Evolutionary conservation across 164 flowering plant genomes (phyloP).

Genomic region (Chimonanthus salicifolius): DNA sequence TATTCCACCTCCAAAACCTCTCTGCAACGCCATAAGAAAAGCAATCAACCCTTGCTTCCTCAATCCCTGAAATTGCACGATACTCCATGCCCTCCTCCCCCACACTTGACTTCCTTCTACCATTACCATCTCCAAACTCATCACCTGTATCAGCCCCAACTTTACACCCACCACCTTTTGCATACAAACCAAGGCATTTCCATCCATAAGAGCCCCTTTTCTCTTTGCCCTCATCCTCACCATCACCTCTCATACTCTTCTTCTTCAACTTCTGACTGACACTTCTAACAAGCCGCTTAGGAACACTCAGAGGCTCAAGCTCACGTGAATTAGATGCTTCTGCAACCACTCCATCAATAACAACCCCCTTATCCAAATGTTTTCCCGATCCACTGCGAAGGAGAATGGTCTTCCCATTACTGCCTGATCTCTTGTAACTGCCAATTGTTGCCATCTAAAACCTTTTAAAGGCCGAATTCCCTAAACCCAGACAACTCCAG

Average conservation of each 20-base stretch:
- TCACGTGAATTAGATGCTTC: conserved; percentile 45
- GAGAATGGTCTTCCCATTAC: conserved; percentile 12
- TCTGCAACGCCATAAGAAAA: conserved; percentile 61
- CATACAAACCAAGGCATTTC: conserved; percentile 67
- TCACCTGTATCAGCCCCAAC: conserved; percentile 81
- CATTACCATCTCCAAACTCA: conserved; percentile 46
- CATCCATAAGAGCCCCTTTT: conserved; percentile 36
- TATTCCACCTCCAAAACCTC: conserved; percentile 60
- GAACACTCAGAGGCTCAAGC: conserved; percentile 54
- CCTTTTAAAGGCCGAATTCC: neutral
- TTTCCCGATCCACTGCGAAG: conserved; percentile 10
- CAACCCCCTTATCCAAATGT: conserved; percentile 18
- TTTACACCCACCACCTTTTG: conserved; percentile 86
- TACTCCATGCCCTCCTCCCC: conserved; percentile 59
- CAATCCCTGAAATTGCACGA: conserved; percentile 44
- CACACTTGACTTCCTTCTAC: conserved; percentile 59
- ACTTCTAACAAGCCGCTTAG: conserved; percentile 63
- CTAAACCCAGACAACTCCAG: neutral
- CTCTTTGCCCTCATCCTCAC: conserved; percentile 45
- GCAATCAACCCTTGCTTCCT: conserved; percentile 69
- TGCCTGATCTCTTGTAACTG: conserved; percentile 15
- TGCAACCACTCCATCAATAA: conserved; percentile 22
- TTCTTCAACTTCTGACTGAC: conserved; percentile 63
- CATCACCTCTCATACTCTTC: conserved; percentile 34
- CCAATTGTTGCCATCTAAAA: conserved; percentile 13